Base-by-base conservation (phyloP, 163 green algal genomes). In the Scenedesmus sp. region DNA sequence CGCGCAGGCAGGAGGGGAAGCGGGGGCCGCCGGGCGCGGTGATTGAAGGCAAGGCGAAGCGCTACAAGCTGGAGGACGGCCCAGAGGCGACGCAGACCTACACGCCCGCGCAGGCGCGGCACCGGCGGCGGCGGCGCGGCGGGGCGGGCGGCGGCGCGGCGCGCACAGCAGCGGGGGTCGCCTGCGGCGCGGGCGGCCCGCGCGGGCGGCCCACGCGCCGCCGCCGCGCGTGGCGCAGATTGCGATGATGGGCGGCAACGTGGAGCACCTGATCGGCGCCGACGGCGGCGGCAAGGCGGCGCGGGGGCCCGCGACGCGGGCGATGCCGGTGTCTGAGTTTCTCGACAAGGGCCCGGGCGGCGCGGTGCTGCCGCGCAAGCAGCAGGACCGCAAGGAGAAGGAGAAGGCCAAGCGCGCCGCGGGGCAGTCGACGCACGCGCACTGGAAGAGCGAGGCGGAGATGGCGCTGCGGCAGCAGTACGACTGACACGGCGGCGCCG, bases 361-460 rank as follows among this genome's bases (percentile, higher is more conserved):
- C 14, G 88, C 87, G 20, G 74, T 84, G 74, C 80, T 97, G 72
- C 92, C 92, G 2, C 84, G 92, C 17, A 91, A 91, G 36, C 86
- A 86, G 58, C 82, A 91, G 56, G 92, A 96, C 60, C 83, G 91
- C 20, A 94, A 94, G 53, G 92, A 96, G 33, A 94, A 90, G 77
- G 93, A 97, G 83, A 96, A 96, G 84, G 22, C 80, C 3, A 96
- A 97, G 73, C 87, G 93, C 11, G 39, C 51, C 2, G 81, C 82
- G 56, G 93, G 92, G 6, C 93, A 97, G 84, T 91, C 77, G 44
- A 85, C 82, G 1, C 77, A 92, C 66, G 70, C 54, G 17, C n/a
- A 71, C 14, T 97, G 93, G 93, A 97, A 97, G 84, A 90, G 70
- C 14, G 93, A 97, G 83, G 89, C 87, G 39, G 89, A 94, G 70